Percentiles rank a stretch among this genome's conserved stretches.
Evolutionary conservation across 495 filamentous ascomycete species (phyloP).

Genomic region (Talaromyces proteolyticus): DNA sequence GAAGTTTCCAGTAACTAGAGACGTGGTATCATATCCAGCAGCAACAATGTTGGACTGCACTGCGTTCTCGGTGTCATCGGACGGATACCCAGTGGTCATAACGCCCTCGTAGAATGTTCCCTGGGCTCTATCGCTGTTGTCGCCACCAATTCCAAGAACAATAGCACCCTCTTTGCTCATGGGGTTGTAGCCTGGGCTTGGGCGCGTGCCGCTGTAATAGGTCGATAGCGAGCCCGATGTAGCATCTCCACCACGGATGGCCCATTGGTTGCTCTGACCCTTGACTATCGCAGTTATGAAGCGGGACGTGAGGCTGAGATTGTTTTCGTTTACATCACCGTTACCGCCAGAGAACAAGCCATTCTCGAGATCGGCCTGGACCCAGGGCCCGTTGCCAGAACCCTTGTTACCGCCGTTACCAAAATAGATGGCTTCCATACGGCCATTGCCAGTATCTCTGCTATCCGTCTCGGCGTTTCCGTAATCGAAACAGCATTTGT

Average conservation of each 20-base stretch:
- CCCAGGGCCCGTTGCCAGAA: constrained; percentile 48
- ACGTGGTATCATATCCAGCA: constrained; percentile 42
- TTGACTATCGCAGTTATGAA: constrained; percentile 50
- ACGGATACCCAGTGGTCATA: constrained; percentile 53
- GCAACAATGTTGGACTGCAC: constrained; percentile 55
- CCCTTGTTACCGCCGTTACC: constrained; percentile 44
- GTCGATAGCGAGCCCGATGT: constrained; percentile 48
- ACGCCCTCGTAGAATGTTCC: constrained; percentile 58
- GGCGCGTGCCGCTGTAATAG: constrained; percentile 47
- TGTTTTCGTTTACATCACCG: constrained; percentile 24
- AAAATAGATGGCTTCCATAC: constrained; percentile 60
- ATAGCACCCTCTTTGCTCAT: constrained; percentile 56
- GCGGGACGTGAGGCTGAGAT: constrained; percentile 42
- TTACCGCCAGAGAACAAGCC: constrained; percentile 47
- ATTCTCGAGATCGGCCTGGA: constrained; percentile 60
- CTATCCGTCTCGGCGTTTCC: constrained; percentile 53
- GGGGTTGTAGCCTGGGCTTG: constrained; percentile 46
- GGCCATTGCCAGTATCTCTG: constrained; percentile 48
- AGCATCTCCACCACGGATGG: constrained; percentile 48
- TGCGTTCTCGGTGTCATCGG: constrained; percentile 45
- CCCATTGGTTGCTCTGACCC: constrained; percentile 44
- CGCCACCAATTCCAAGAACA: constrained; percentile 52
- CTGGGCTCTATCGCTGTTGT: constrained; percentile 48
- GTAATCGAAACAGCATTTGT: constrained; percentile 55
- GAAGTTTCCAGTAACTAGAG: constrained; percentile 45